Conservation (phyloP, 2,329 filamentous ascomycete species). For the Lomentospora prolificans region DNA sequence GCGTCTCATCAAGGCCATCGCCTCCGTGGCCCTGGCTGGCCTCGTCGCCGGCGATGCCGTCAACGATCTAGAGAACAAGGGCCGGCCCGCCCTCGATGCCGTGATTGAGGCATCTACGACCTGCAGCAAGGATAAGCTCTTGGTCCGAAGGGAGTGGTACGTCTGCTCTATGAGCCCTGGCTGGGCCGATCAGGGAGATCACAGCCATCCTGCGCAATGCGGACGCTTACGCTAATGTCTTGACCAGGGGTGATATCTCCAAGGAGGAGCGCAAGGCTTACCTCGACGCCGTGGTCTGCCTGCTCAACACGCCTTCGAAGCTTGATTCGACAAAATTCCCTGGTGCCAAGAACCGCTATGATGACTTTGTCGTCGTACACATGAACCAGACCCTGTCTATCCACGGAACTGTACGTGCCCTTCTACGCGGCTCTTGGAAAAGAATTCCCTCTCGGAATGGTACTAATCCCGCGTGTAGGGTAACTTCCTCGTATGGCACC, state of each 20-base stretch:
- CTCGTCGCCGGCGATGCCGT: conserved; percentile 15
- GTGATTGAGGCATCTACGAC: conserved; percentile 16
- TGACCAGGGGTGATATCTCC: conserved; percentile 8
- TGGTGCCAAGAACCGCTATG: conserved; percentile 19
- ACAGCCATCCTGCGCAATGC: too few relatives aligned
- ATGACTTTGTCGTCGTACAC: conserved; percentile 23
- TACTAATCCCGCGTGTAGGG: conserved; percentile 13
- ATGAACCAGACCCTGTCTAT: conserved; percentile 19
- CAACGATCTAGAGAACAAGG: conserved; percentile 16
- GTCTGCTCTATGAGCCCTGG: neutral
- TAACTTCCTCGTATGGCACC: conserved; percentile 32
- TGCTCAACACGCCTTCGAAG: conserved; percentile 16
- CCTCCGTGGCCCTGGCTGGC: conserved; percentile 4
- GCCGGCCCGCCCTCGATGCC: conserved; percentile 14
- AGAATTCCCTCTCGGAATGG: too few relatives aligned
- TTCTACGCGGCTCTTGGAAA: too few relatives aligned
- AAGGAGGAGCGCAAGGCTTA: conserved; percentile 15
- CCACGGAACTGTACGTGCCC: conserved; percentile 16
- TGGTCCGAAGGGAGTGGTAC: conserved; percentile 17
- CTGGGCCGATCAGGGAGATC: neutral
- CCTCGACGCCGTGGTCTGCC: conserved; percentile 18
- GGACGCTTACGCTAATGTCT: too few relatives aligned
- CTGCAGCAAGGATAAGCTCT: conserved; percentile 15
- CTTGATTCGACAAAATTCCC: conserved; percentile 14
- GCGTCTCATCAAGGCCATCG: conserved; percentile 3